Base-by-base conservation (phyloP, 805 yeast species). In the Wickerhamomyces strasburgensis region DNA sequence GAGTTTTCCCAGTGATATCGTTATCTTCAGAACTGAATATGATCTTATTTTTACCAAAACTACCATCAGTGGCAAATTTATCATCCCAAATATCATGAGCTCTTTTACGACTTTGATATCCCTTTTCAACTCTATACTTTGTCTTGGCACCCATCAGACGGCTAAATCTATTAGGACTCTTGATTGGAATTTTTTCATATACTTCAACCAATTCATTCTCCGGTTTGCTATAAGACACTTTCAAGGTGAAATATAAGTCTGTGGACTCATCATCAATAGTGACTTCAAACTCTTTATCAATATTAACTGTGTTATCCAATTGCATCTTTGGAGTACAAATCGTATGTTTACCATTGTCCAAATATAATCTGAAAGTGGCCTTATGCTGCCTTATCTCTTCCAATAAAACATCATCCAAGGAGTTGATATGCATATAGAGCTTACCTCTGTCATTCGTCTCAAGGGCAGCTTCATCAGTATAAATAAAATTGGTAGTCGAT, bases 301-400 rank as follows among this genome's bases (percentile, higher is more conserved):
- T 61, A 9, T 61, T 41, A 5, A 65, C 56, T 19, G 54, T 52
- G 8, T 47, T 49, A 3, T 49, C 48, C 18, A 72, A 37, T 0
- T 50, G 44, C 31, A 58, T 47, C 57, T 71, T 67, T 7, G 78
- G 73, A 0, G 95, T 86, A 26, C 78, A 73, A 33, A 85, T 72
- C 40, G 85, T 73, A 54, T 88, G 94, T 27, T 78, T 75, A 5
- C 95, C 95, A 55, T 88, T 88, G 56, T 88, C 96, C 35, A 65
- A 17, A 14, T 59, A 55, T 14, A 78, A 47, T 18, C 70, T 64
- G 51, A 76, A 72, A 14, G 62, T 57, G 3, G 73, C 75, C 23
- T 67, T 56, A 38, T 72, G 71, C 8, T 48, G 46, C 16, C 51
- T 57, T 31, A 71, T 49, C n/a, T 69, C 69, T 1, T 78, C 75